Conservation (phyloP, 2,329 filamentous ascomycete genomes). For the Ophiostoma sp. region DNA sequence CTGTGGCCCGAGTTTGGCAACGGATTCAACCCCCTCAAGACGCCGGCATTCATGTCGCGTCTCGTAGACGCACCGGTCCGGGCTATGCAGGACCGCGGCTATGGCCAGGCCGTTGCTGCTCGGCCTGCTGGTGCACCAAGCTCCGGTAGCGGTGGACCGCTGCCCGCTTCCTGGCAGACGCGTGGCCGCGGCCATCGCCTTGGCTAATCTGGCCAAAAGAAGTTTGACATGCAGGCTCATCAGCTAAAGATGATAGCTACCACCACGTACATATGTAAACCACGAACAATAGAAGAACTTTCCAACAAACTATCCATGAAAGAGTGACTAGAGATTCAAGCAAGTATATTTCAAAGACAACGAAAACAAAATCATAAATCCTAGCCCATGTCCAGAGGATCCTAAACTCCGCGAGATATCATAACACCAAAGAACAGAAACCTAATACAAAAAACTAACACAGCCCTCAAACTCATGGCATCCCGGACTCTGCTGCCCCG, state of each 20-base stretch:
- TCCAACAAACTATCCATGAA: not conserved
- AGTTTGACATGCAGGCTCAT: not conserved
- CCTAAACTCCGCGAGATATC: not conserved
- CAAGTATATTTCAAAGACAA: not conserved
- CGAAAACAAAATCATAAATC: not conserved
- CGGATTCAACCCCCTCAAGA: slow-evolving; percentile 69
- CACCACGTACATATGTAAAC: slow-evolving; percentile 21
- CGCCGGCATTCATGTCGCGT: slow-evolving; percentile 65
- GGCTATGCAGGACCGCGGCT: slow-evolving; percentile 46
- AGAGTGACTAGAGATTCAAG: not conserved
- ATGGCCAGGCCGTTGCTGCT: slow-evolving; percentile 53
- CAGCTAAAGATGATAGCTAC: slow-evolving; percentile 28
- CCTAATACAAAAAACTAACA: not conserved
- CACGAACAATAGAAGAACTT: not conserved
- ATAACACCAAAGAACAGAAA: too few species aligned
- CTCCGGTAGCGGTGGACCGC: slow-evolving; percentile 42
- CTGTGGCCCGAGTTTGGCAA: slow-evolving; percentile 87
- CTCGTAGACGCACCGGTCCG: slow-evolving; percentile 51
- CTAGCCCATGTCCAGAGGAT: not conserved
- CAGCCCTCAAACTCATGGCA: not conserved
- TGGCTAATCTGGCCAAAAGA: slow-evolving; percentile 30
- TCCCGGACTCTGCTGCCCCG: slow-evolving; percentile 6
- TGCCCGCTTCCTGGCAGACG: slow-evolving; percentile 60
- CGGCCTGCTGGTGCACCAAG: slow-evolving; percentile 33
- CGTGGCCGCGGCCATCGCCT: slow-evolving; percentile 59